Evolutionary conservation across 208 protist species (phyloP), one percentile per base, ranked within the genome.

Genomic region (Acanthamoeba triangularis): DNA sequence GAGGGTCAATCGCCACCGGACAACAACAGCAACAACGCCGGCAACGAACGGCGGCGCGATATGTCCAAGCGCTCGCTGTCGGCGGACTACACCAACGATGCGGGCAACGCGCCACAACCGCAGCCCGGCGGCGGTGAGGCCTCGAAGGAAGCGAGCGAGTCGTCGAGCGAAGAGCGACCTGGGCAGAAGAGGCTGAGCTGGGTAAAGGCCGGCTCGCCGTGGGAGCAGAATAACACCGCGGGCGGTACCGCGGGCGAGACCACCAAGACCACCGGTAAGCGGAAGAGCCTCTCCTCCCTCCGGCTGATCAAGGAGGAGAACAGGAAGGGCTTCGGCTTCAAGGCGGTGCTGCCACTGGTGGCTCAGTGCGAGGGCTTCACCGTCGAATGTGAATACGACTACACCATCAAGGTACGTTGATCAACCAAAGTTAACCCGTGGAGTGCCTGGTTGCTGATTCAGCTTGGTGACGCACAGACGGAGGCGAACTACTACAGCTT

Each of bases 401-500:
- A 49, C 33, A 44, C 69, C 8, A 80, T 56, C 52, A 56, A 56
- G 52, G 52, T 56, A n/a, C n/a, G n/a, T n/a, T n/a, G n/a, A n/a
- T n/a, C n/a, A n/a, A n/a, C n/a, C n/a, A n/a, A n/a, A n/a, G n/a
- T n/a, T n/a, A n/a, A n/a, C n/a, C n/a, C n/a, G n/a, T n/a, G n/a
- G n/a, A n/a, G n/a, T n/a, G n/a, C n/a, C n/a, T n/a, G n/a, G 41
- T 47, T 47, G 41, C 41, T 47, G 41, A 47, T 7, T 47, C 41
- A 47, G 41, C 20, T 61, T 61, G 56, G 23, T 3, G 20, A 14
- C 23, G 11, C 56, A 25, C 69, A 80, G 69, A 47, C 69, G 35
- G 69, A 80, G 2, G 37, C 41, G 18, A 65, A 61, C 49, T 90
- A 65, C 82, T 90, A 90, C 54, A 90, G 82, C 49, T 67, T 65